These are phyloP conservation scores for Arabidopsis hybrid DNA, from an alignment of 441 rosid genomes.

Conservation along the genomic window DNA sequence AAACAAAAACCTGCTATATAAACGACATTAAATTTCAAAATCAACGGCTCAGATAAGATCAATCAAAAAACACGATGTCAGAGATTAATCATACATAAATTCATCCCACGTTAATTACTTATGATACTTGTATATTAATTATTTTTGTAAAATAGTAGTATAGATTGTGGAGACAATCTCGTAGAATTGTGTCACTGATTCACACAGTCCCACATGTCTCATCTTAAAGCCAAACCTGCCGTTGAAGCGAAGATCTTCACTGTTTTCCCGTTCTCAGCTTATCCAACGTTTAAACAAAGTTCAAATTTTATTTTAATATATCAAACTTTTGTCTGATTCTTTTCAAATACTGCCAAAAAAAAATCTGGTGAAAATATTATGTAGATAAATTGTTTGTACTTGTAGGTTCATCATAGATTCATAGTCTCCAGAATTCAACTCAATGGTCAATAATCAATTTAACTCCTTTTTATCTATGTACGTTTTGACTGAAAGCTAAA, in stretches of 20 bases:
- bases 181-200: constrained; percentile 24
- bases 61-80: constrained; percentile 39
- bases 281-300: constrained; percentile 23
- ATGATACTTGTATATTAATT: not conserved
- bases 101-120: constrained; percentile 24
- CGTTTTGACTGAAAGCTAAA: too few species aligned
- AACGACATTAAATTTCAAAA: constrained; percentile 56
- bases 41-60: constrained; percentile 55
- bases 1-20: constrained; percentile 36
- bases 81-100: constrained; percentile 29
- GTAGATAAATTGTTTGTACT: not conserved
- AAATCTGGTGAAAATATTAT: not conserved
- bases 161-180: constrained; percentile 39
- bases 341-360: not conserved
- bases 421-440: not conserved
- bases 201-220: constrained; percentile 42
- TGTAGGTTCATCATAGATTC: not conserved
- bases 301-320: constrained; percentile 15
- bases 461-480: not conserved
- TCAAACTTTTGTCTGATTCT: constrained; percentile 8
- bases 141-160: constrained; percentile 27
- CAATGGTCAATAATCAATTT: not conserved
- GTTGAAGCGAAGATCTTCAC: constrained; percentile 49
- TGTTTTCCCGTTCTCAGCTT: constrained; percentile 11
- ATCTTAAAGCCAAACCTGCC: constrained; percentile 44